A percentile compares a stretch with the other conserved stretches of the same genome.
Conservation (phyloP, 2,329 filamentous ascomycete genomes). For the Bipolaris zeicola region DNA sequence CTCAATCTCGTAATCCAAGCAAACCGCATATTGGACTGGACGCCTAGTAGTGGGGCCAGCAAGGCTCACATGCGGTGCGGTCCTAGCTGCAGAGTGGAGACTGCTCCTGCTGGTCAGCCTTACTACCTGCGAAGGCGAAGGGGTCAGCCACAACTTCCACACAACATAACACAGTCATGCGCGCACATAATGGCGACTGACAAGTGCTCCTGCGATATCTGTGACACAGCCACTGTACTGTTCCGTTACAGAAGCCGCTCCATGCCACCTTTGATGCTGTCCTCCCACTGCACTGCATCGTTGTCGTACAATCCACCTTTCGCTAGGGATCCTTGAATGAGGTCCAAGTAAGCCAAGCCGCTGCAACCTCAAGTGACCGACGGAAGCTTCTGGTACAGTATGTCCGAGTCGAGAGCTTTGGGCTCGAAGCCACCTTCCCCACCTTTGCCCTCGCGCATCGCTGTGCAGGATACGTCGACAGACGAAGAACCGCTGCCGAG, state of each 20-base stretch:
- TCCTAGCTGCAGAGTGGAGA: not conserved
- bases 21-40: not conserved
- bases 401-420: slow-evolving; percentile 10
- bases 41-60: not conserved
- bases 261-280: not conserved
- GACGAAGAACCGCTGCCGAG: slow-evolving; percentile 29
- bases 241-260: not conserved
- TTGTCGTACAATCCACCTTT: not conserved
- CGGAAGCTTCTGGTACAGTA: not conserved
- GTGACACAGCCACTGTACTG: not conserved
- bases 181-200: slow-evolving; percentile 3
- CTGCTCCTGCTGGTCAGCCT: slow-evolving; percentile 10
- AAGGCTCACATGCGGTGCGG: slow-evolving; percentile 2
- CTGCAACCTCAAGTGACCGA: slow-evolving; percentile 1
- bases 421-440: slow-evolving; percentile 29
- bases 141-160: slow-evolving; percentile 10
- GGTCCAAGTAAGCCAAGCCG: not conserved
- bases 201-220: not conserved
- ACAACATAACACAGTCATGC: slow-evolving; percentile 7
- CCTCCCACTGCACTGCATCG: slow-evolving; percentile 2
- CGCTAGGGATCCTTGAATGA: slow-evolving; percentile 6
- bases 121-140: slow-evolving; percentile 3
- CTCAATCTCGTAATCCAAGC: not conserved
- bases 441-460: slow-evolving; percentile 37
- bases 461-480: slow-evolving; percentile 42